A percentile compares a stretch with the other conserved stretches of the same genome.
Evolutionary conservation across 352 stramenopile species (phyloP).

Genomic region (Pythium brachiatum): DNA sequence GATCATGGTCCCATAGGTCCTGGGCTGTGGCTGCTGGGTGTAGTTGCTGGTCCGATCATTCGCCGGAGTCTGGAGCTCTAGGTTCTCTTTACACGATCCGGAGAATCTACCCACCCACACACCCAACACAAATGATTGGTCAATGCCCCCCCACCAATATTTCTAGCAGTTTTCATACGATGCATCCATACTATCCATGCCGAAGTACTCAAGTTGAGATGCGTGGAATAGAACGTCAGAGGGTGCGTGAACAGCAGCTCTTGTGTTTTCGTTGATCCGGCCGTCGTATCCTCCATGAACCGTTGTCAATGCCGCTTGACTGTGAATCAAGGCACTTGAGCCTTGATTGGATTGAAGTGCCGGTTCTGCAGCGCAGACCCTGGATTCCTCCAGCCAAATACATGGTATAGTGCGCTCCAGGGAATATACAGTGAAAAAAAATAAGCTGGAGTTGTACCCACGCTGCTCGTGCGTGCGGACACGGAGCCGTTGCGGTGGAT

Average conservation of each 20-base stretch:
- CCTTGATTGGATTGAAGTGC: constrained; percentile 3
- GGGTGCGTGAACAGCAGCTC: constrained; percentile 2
- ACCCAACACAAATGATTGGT: no score
- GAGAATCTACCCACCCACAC: constrained; percentile 27
- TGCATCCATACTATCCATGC: no score
- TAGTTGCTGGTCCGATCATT: background rate
- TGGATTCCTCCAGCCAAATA: no score
- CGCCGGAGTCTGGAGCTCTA: constrained; percentile 11
- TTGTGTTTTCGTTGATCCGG: background rate
- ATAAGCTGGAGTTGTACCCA: no score
- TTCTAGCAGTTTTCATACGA: no score
- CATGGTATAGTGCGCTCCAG: no score
- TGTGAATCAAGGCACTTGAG: no score
- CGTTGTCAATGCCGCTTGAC: constrained; percentile 21
- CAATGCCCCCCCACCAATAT: background rate
- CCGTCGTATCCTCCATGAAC: constrained; percentile 12
- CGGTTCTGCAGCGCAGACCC: no score
- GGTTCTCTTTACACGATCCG: constrained; percentile 27
- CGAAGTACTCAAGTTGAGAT: constrained; percentile 26
- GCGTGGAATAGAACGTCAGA: constrained; percentile 29
- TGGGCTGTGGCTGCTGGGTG: background rate
- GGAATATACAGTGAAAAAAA: no score
- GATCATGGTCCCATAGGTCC: no score
- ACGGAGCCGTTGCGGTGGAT: no score
- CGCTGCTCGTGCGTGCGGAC: no score